Percentiles rank a stretch among this genome's conserved stretches.
These are phyloP conservation scores for Suillus hirtellus DNA, from an alignment of 768 basidiomycete species.

Conservation along the genomic window DNA sequence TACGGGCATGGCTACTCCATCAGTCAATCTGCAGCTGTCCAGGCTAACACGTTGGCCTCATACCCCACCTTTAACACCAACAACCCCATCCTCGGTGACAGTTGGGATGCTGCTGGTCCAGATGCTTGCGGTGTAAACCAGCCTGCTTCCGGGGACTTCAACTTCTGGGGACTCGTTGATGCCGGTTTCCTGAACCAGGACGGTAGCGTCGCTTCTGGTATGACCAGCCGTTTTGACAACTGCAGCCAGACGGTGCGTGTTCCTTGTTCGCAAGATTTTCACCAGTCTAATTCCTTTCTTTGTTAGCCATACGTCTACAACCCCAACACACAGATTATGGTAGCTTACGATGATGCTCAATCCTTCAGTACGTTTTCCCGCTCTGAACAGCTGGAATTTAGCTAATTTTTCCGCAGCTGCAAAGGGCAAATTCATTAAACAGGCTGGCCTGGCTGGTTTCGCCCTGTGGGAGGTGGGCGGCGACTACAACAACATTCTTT, in stretches of 20 bases:
- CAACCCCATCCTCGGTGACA: slow-evolving; percentile 51
- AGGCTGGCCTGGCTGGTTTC: slow-evolving; percentile 39
- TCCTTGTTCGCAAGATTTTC: background rate
- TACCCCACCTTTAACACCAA: slow-evolving; percentile 54
- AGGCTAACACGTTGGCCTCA: slow-evolving; percentile 36
- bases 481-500: slow-evolving; percentile 39
- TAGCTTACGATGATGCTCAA: slow-evolving; percentile 64
- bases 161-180: slow-evolving; percentile 63
- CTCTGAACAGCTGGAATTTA: no score
- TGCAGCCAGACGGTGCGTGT: slow-evolving; percentile 74
- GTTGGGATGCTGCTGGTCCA: slow-evolving; percentile 50
- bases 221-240: slow-evolving; percentile 55
- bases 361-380: slow-evolving; percentile 51
- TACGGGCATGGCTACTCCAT: slow-evolving; percentile 77
- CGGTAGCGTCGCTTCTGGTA: slow-evolving; percentile 52
- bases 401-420: slow-evolving; percentile 30
- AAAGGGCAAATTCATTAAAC: slow-evolving; percentile 43
- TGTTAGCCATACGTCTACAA: slow-evolving; percentile 70
- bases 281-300: slow-evolving; percentile 9
- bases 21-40: slow-evolving; percentile 24
- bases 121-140: slow-evolving; percentile 61
- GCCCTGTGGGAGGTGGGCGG: slow-evolving; percentile 49
- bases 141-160: slow-evolving; percentile 56
- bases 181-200: slow-evolving; percentile 50
- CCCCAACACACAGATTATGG: slow-evolving; percentile 48